Evolutionary conservation across 2,329 filamentous ascomycete species (phyloP).

Genomic region (Aspergillus tamarii): DNA sequence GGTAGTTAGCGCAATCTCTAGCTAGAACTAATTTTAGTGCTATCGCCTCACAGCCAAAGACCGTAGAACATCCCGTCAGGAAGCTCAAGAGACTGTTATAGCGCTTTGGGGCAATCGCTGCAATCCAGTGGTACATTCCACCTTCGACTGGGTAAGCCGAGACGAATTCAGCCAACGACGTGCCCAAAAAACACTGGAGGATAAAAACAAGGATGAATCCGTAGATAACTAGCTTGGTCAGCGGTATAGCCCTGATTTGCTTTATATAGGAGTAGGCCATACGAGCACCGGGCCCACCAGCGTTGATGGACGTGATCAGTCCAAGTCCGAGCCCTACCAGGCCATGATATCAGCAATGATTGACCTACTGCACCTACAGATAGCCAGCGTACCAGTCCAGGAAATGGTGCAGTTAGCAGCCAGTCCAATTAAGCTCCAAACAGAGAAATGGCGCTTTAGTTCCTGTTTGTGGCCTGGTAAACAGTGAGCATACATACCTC

Average conservation of each 20-base stretch:
- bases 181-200: conserved; percentile 51
- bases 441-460: conserved; percentile 52
- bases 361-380: background rate
- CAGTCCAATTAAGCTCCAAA: conserved; percentile 53
- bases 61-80: conserved; percentile 50
- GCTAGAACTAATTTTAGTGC: background rate
- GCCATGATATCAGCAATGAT: background rate
- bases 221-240: conserved; percentile 49
- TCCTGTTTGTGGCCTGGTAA: conserved; percentile 53
- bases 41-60: conserved; percentile 39
- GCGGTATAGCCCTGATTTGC: conserved; percentile 2
- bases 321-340: conserved; percentile 44
- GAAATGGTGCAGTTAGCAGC: conserved; percentile 56
- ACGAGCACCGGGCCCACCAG: conserved; percentile 51
- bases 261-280: conserved; percentile 2
- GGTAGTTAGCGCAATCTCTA: background rate
- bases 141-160: conserved; percentile 54
- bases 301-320: conserved; percentile 52
- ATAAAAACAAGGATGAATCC: conserved; percentile 54
- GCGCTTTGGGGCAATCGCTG: conserved; percentile 48
- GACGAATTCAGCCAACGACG: conserved; percentile 53
- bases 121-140: conserved; percentile 58
- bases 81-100: conserved; percentile 49
- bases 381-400: conserved; percentile 44
- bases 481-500: background rate